Percentiles rank a stretch among this genome's conserved stretches.
phyloP scores from a whole-genome alignment of 257 asterid genomes.

The Gentiana dahurica region DNA sequence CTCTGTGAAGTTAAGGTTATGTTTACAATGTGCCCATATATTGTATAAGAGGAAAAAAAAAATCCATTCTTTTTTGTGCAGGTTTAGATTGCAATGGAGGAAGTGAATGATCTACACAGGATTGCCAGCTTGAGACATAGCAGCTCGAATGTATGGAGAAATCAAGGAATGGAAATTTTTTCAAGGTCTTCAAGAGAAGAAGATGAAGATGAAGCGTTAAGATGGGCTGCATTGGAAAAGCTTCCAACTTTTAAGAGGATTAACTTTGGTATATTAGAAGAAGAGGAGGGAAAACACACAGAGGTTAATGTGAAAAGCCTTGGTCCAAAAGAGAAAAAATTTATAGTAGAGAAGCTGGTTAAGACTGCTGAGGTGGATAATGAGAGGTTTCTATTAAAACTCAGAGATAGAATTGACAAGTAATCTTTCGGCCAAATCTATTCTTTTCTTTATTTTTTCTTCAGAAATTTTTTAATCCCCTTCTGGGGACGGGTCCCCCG shows the following conservation, averaged over 20 bases:
- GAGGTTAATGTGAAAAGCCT: conserved; percentile 9
- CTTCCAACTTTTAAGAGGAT: conserved; percentile 41
- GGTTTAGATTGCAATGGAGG: conserved; percentile 12
- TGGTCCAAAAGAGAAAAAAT: conserved; percentile 22
- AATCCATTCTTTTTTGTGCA: too few relatives aligned
- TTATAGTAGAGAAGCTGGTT: conserved; percentile 42
- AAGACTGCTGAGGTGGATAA: conserved; percentile 54
- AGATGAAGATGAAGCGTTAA: conserved; percentile 34
- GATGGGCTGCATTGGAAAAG: conserved; percentile 41
- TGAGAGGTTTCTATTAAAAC: conserved; percentile 51
- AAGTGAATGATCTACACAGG: conserved; percentile 36
- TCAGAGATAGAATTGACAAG: conserved; percentile 50
- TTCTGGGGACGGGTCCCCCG: neutral
- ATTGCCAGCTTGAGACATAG: conserved; percentile 44
- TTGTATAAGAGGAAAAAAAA: too few relatives aligned
- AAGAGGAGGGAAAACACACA: conserved; percentile 8
- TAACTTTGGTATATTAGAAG: conserved; percentile 8
- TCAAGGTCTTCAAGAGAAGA: conserved; percentile 47
- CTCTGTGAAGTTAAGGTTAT: too few relatives aligned
- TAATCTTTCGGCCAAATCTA: conserved; percentile 3
- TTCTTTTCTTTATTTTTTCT: neutral
- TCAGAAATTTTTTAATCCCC: neutral
- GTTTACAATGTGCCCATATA: too few relatives aligned
- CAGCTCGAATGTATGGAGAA: conserved; percentile 67
- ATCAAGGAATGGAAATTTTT: conserved; percentile 50